Conservation (phyloP, 1,284 basidiomycete species). For the Sporisorium reilianum region DNA sequence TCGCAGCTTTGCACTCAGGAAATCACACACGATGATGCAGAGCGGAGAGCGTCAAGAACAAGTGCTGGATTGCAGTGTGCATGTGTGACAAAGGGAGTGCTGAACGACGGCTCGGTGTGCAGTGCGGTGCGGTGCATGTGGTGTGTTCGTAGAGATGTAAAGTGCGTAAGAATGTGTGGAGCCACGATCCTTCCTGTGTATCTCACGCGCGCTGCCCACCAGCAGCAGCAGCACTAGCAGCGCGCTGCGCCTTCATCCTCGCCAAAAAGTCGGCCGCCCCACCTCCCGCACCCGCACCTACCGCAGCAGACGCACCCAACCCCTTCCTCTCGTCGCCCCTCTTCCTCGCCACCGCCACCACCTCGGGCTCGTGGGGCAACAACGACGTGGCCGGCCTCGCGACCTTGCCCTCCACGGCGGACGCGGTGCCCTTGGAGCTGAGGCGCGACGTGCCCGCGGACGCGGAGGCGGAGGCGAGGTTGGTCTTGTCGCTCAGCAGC, state of each 20-base stretch:
- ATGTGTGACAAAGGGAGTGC: not conserved
- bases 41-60: too few species aligned
- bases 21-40: too few species aligned
- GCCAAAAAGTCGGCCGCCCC: slow-evolving; percentile 43
- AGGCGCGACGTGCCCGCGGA: slow-evolving; percentile 12
- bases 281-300: slow-evolving; percentile 17
- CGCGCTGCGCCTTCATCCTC: slow-evolving; percentile 45
- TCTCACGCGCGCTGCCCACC: slow-evolving; percentile 3
- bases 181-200: too few species aligned
- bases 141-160: too few species aligned
- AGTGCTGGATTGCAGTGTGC: too few species aligned
- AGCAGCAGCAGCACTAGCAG: slow-evolving; percentile 4
- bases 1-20: too few species aligned
- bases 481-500: slow-evolving; percentile 23
- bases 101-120: too few species aligned
- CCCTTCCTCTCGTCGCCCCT: slow-evolving; percentile 4
- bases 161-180: too few species aligned
- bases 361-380: not conserved
- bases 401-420: not conserved
- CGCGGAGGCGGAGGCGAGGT: slow-evolving; percentile 8
- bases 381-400: not conserved
- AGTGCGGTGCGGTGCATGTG: too few species aligned
- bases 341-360: not conserved
- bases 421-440: slow-evolving; percentile 6
- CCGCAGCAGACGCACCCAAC: not conserved